These are phyloP conservation scores for Aspergillus sp. DNA, from an alignment of 2,329 filamentous ascomycete genomes.

Conservation along the genomic window DNA sequence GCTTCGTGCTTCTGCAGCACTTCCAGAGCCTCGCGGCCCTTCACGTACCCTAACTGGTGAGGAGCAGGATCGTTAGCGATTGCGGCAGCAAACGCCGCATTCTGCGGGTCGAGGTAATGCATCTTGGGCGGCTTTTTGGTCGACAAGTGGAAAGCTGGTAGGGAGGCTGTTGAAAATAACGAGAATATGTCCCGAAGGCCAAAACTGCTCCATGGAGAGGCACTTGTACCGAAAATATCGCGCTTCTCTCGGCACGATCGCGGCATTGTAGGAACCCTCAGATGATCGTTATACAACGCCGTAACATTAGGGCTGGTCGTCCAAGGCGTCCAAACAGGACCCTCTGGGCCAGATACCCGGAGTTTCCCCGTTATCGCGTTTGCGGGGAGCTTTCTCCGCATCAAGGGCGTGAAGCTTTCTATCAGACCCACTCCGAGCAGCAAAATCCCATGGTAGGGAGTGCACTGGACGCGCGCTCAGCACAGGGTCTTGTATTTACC, in stretches of 20 bases:
- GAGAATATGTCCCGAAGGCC: not conserved
- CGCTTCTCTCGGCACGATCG: not conserved
- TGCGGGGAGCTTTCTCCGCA: not conserved
- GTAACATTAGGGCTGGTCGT: no score
- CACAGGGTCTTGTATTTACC: no score
- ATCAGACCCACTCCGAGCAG: not conserved
- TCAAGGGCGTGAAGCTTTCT: not conserved
- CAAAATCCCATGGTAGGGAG: no score
- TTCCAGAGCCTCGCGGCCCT: slow-evolving; percentile 1
- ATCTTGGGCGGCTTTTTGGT: not conserved
- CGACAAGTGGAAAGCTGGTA: not conserved
- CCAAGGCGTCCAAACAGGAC: not conserved
- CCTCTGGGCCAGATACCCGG: not conserved
- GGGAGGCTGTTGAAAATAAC: not conserved
- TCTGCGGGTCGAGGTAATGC: not conserved
- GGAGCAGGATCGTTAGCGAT: not conserved
- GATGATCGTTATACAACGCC: not conserved
- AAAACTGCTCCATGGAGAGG: not conserved
- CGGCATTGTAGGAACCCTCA: not conserved
- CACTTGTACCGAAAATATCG: not conserved
- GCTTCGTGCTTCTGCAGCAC: slow-evolving; percentile 2
- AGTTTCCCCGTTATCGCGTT: not conserved
- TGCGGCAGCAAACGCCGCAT: not conserved
- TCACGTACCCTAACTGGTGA: not conserved
- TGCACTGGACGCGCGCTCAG: no score